Conservation (phyloP, 2,329 filamentous ascomycete species). For the Reticulascus tulasneorum region DNA sequence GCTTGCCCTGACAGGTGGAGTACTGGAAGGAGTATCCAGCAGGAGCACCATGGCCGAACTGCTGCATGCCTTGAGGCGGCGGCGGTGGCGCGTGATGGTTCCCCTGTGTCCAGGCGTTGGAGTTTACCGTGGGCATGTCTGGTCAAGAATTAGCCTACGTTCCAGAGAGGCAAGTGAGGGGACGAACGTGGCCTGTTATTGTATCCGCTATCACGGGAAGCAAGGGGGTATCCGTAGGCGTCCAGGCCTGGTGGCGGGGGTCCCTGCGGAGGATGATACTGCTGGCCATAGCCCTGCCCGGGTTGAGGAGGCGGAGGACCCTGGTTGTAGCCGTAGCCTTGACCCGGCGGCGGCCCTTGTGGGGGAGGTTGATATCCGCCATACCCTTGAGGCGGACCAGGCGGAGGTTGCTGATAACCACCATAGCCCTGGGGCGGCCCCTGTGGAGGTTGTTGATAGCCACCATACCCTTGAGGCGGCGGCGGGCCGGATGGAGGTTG, state of each 20-base stretch:
- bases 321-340: slow-evolving; percentile 21
- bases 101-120: slow-evolving; percentile 24
- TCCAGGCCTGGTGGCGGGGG: slow-evolving; percentile 40
- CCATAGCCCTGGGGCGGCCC: slow-evolving; percentile 16
- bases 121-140: slow-evolving; percentile 16
- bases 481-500: slow-evolving; percentile 21
- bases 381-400: slow-evolving; percentile 15
- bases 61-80: slow-evolving; percentile 47
- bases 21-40: slow-evolving; percentile 70
- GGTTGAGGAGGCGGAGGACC: slow-evolving; percentile 16
- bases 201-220: slow-evolving; percentile 6
- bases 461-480: slow-evolving; percentile 17
- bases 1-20: slow-evolving; percentile 67
- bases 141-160: not conserved
- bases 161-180: slow-evolving; percentile 7
- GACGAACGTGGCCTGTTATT: slow-evolving; percentile 1
- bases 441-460: slow-evolving; percentile 12
- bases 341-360: slow-evolving; percentile 10
- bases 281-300: slow-evolving; percentile 16
- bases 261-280: slow-evolving; percentile 26
- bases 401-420: slow-evolving; percentile 18
- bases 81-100: slow-evolving; percentile 30
- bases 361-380: slow-evolving; percentile 16
- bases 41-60: slow-evolving; percentile 66
- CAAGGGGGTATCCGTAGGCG: slow-evolving; percentile 42